phyloP scores from a whole-genome alignment of 2,329 filamentous ascomycete genomes.

The Aspergillus awamori region DNA sequence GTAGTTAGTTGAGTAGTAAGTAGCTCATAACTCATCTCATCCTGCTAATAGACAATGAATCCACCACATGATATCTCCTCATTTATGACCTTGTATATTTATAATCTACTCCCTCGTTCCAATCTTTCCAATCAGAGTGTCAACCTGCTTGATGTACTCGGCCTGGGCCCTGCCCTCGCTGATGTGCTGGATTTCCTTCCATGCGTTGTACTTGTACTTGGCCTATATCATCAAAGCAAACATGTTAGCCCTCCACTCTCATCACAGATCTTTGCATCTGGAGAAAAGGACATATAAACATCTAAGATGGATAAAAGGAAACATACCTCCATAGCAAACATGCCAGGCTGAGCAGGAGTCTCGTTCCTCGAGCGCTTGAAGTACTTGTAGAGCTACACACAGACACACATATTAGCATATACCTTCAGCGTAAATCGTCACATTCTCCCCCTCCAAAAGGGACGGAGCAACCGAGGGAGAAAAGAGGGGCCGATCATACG shows the following conservation, averaged over 20 bases:
- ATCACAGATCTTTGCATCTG: neutral
- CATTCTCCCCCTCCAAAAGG: neutral
- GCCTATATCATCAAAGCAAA: slow-evolving; percentile 50
- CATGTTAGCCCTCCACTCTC: neutral
- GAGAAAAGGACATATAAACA: no score
- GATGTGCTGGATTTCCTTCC: slow-evolving; percentile 70
- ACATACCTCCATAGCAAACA: slow-evolving; percentile 24
- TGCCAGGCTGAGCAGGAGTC: slow-evolving; percentile 20
- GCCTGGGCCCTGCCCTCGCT: slow-evolving; percentile 70
- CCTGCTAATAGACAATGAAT: no score
- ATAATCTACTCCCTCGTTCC: slow-evolving; percentile 43
- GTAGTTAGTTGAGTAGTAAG: neutral
- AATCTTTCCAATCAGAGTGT: slow-evolving; percentile 70
- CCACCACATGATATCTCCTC: no score
- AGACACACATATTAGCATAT: neutral
- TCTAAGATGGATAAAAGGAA: no score
- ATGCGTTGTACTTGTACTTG: slow-evolving; percentile 79
- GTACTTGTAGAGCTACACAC: slow-evolving; percentile 23
- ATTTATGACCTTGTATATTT: no score
- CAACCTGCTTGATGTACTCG: slow-evolving; percentile 73
- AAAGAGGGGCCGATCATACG: slow-evolving; percentile 31
- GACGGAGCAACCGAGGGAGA: neutral
- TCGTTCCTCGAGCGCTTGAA: slow-evolving; percentile 22
- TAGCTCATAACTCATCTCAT: neutral
- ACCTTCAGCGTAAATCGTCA: no score